phyloP scores from a whole-genome alignment of 768 basidiomycete genomes.

The Scleroderma citrinum region DNA sequence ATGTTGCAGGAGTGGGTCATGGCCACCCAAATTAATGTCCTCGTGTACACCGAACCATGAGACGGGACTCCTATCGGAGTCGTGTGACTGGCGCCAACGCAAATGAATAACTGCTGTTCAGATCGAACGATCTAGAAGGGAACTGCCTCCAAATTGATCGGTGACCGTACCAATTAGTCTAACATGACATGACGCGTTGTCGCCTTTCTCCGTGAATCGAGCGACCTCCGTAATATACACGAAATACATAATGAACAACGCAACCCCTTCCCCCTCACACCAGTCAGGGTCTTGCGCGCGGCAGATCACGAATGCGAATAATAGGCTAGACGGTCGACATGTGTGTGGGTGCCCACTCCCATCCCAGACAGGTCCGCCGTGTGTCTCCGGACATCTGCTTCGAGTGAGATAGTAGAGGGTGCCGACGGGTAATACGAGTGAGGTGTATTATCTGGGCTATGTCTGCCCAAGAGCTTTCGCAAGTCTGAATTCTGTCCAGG shows the following conservation, averaged over 20 bases:
- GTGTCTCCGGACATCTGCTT: constrained; percentile 29
- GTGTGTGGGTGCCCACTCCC: constrained; percentile 21
- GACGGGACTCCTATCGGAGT: no score
- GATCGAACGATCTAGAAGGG: no score
- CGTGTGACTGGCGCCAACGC: no score
- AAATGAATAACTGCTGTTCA: no score
- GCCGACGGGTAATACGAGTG: constrained; percentile 20
- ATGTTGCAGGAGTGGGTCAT: no score
- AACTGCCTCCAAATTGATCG: no score
- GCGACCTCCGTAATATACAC: not conserved
- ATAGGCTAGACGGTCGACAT: constrained; percentile 1
- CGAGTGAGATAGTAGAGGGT: constrained; percentile 23
- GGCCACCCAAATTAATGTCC: no score
- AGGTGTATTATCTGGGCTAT: constrained; percentile 12
- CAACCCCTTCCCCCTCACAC: not conserved
- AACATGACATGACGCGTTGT: not conserved
- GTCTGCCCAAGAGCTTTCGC: constrained; percentile 25
- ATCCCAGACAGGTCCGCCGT: constrained; percentile 28
- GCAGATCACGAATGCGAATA: constrained; percentile 4
- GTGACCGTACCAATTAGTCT: no score
- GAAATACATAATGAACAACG: not conserved
- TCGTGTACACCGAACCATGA: no score
- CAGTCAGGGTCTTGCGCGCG: not conserved
- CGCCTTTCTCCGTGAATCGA: not conserved
- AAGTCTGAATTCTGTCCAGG: constrained; percentile 28